A percentile compares a stretch with the other conserved stretches of the same genome.
Conservation (phyloP, 495 filamentous ascomycete genomes). For the Staphylotrichum tortipilum region DNA sequence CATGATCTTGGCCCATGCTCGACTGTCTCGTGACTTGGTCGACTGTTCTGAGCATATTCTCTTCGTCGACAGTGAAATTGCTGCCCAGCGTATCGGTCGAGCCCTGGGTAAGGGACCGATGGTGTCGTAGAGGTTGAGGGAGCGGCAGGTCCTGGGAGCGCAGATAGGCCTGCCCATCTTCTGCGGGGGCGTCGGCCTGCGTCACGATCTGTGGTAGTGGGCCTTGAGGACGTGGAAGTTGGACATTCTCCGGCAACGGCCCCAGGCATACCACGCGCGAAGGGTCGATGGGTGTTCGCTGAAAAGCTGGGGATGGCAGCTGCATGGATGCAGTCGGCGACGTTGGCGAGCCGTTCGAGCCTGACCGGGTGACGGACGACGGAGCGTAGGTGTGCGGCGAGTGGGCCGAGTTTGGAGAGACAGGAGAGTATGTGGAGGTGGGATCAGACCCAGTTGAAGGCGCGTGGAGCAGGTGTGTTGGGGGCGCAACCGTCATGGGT, state of each 20-base stretch:
- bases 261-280: constrained; percentile 44
- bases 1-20: not conserved
- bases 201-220: constrained; percentile 31
- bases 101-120: constrained; percentile 14
- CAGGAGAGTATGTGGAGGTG: constrained; percentile 25
- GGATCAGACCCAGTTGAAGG: constrained; percentile 17
- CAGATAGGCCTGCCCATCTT: constrained; percentile 1
- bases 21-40: constrained; percentile 11
- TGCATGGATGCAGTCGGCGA: constrained; percentile 21
- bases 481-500: constrained; percentile 28
- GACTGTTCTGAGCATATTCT: constrained; percentile 13
- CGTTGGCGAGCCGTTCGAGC: constrained; percentile 23
- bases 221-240: constrained; percentile 30
- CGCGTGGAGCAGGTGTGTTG: constrained; percentile 13
- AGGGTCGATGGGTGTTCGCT: constrained; percentile 41
- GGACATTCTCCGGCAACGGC: constrained; percentile 41
- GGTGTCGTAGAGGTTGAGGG: constrained; percentile 13
- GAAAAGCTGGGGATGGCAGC: constrained; percentile 30
- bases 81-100: constrained; percentile 42
- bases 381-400: constrained; percentile 25
- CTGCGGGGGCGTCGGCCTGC: constrained; percentile 19
- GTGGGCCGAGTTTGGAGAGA: constrained; percentile 25
- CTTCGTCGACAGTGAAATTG: constrained; percentile 44
- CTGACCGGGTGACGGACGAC: constrained; percentile 28
- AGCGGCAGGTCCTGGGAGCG: constrained; percentile 10